Conservation (phyloP, 2,329 filamentous ascomycete genomes). For the Erysiphe pulchra region DNA sequence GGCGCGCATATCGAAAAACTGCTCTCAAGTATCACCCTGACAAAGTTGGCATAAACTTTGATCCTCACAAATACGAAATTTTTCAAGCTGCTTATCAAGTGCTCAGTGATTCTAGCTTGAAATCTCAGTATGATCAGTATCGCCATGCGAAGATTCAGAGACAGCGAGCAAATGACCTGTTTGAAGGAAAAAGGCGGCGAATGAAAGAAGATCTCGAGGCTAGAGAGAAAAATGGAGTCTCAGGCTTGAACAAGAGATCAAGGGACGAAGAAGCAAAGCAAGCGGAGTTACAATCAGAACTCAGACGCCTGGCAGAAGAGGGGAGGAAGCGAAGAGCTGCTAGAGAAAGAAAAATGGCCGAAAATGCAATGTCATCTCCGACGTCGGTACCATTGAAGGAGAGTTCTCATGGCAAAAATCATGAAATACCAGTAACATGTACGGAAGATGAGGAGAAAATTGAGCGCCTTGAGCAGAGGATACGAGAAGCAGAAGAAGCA, state of each 20-base stretch:
- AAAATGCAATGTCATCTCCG: constrained; percentile 6
- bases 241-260: constrained; percentile 30
- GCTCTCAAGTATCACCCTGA: constrained; percentile 87
- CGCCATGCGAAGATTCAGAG: constrained; percentile 45
- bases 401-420: not conserved
- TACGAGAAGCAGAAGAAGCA: constrained; percentile 18
- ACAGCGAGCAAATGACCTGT: constrained; percentile 42
- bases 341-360: constrained; percentile 18
- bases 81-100: constrained; percentile 73
- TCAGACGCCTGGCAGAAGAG: constrained; percentile 25
- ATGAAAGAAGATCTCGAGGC: constrained; percentile 75
- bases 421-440: constrained; percentile 8
- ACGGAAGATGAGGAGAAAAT: constrained; percentile 10
- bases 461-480: constrained; percentile 16
- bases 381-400: constrained; percentile 1
- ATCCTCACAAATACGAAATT: constrained; percentile 60
- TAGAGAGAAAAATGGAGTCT: constrained; percentile 30
- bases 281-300: constrained; percentile 23
- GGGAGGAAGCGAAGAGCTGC: constrained; percentile 23
- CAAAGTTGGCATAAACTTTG: constrained; percentile 52
- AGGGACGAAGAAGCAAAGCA: constrained; percentile 22
- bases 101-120: constrained; percentile 42
- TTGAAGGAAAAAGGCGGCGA: constrained; percentile 44
- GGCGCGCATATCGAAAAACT: constrained; percentile 48
- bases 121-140: constrained; percentile 53